These are phyloP conservation scores for Hypoxylon sp. DNA, from an alignment of 2,329 filamentous ascomycete species.

Conservation along the genomic window DNA sequence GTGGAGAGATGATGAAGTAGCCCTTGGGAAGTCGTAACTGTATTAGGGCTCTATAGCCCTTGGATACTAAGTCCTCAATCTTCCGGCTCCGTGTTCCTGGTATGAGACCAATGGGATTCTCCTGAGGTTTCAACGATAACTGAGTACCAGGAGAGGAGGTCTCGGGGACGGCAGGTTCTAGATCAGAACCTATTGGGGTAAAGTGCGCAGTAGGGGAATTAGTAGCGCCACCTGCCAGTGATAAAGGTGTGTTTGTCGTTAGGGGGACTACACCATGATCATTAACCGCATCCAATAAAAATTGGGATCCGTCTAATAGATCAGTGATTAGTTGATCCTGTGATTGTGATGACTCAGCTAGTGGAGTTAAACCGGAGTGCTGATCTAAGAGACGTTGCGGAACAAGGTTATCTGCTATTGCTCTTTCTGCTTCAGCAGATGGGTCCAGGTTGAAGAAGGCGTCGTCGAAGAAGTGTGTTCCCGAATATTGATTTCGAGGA, in stretches of 20 bases:
- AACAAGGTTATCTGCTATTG: not conserved
- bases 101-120: not conserved
- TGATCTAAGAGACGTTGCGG: not conserved
- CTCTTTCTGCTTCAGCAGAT: not conserved
- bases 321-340: not conserved
- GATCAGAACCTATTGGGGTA: not conserved
- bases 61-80: not conserved
- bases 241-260: not conserved
- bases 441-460: not conserved
- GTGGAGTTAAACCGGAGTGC: not conserved
- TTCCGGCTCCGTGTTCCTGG: not conserved
- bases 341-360: not conserved
- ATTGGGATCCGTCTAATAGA: not conserved
- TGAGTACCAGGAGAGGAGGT: not conserved
- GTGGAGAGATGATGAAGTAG: slow-evolving; percentile 8
- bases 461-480: not conserved
- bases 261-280: not conserved
- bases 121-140: slow-evolving; percentile 6
- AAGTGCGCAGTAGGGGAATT: not conserved
- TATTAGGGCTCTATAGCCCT: not conserved
- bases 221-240: not conserved
- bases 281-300: not conserved
- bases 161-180: not conserved
- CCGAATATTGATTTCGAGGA: not conserved
- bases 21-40: slow-evolving; percentile 18